These are phyloP conservation scores for Debaryomycetaceae sp. DNA, from an alignment of 1,139 yeast species.

Conservation along the genomic window DNA sequence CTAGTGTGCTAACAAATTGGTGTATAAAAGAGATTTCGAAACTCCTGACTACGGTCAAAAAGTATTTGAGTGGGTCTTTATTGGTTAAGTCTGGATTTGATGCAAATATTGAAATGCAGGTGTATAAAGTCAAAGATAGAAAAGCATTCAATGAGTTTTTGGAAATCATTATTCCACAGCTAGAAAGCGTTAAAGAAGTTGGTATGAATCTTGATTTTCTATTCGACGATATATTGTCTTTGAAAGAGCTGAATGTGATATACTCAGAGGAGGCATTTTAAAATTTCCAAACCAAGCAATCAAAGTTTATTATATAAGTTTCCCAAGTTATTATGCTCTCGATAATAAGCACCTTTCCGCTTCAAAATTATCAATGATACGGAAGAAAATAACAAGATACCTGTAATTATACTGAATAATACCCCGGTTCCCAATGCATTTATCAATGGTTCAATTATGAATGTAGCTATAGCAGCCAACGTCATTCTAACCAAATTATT, in stretches of 20 bases:
- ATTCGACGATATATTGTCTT: slow-evolving; percentile 33
- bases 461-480: slow-evolving; percentile 74
- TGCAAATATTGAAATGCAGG: slow-evolving; percentile 23
- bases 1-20: slow-evolving; percentile 58
- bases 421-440: slow-evolving; percentile 68
- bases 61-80: slow-evolving; percentile 67
- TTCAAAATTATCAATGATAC: slow-evolving; percentile 48
- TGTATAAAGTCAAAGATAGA: slow-evolving; percentile 28
- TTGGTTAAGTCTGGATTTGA: slow-evolving; percentile 25
- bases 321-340: slow-evolving; percentile 64
- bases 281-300: neutral
- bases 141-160: slow-evolving; percentile 42
- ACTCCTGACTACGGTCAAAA: slow-evolving; percentile 57
- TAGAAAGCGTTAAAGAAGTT: slow-evolving; percentile 55
- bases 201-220: slow-evolving; percentile 74
- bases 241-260: slow-evolving; percentile 2
- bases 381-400: slow-evolving; percentile 47
- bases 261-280: neutral
- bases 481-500: slow-evolving; percentile 72
- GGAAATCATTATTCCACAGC: slow-evolving; percentile 54
- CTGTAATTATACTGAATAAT: slow-evolving; percentile 63
- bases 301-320: slow-evolving; percentile 48
- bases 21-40: slow-evolving; percentile 61
- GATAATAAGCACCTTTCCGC: slow-evolving; percentile 56
- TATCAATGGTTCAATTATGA: slow-evolving; percentile 66